Evolutionary conservation across 352 stramenopile genomes (phyloP).

Genomic region (Phytophthora multivora): DNA sequence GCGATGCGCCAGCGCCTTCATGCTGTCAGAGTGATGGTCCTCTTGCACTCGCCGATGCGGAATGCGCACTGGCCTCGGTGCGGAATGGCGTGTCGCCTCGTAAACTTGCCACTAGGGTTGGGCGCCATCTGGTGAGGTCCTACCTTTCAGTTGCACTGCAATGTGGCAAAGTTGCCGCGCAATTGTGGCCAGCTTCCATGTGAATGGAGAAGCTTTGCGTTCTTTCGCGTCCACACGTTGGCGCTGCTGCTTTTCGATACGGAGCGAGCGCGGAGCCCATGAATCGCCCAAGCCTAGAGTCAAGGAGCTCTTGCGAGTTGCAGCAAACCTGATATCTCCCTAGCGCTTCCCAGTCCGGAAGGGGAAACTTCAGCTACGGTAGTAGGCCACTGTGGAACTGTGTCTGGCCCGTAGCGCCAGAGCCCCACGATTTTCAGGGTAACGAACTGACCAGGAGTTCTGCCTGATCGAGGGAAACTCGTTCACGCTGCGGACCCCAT

Average conservation of each 20-base stretch:
- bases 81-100: slow-evolving; percentile 8
- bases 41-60: slow-evolving; percentile 1
- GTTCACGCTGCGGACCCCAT: slow-evolving; percentile 1
- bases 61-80: slow-evolving; percentile 7
- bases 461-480: too few species aligned
- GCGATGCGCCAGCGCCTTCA: slow-evolving; percentile 46
- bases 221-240: slow-evolving; percentile 37
- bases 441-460: slow-evolving; percentile 1
- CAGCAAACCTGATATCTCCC: neutral
- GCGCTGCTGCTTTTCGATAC: neutral
- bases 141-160: slow-evolving; percentile 14
- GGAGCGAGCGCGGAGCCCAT: neutral
- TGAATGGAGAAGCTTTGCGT: neutral
- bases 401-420: slow-evolving; percentile 2
- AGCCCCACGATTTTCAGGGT: slow-evolving; percentile 8
- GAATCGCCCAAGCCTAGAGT: neutral
- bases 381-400: neutral
- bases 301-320: neutral
- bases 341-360: neutral
- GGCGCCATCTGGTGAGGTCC: slow-evolving; percentile 20
- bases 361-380: neutral
- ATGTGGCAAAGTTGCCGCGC: slow-evolving; percentile 18
- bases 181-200: neutral
- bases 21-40: slow-evolving; percentile 21
- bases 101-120: slow-evolving; percentile 17